Evolutionary conservation across 2,329 filamentous ascomycete species (phyloP), one percentile per base, ranked within the genome.

Genomic region (Beauveria sp.): DNA sequence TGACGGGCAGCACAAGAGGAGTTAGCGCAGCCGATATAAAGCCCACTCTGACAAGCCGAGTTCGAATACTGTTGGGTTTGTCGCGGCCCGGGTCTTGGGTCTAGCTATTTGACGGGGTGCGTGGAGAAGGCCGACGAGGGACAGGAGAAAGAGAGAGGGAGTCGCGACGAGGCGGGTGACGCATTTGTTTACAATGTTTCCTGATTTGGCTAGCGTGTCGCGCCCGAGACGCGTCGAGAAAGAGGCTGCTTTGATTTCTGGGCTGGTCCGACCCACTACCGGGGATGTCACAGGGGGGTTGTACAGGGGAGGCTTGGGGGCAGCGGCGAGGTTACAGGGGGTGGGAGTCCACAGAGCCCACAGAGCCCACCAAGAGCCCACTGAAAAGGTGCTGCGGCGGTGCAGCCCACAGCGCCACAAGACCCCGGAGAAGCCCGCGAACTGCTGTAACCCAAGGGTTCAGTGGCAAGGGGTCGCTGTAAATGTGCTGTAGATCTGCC

Each of bases 141-240:
- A 51, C 50, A 49, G 22, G 18, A 34, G 26, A 10, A 12, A 34
- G 49, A 31, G 49, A 34, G 28, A 20, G 31, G 26, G 51, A 28
- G 55, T 52, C 56, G 56, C 46, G 56, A 42, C 46, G 57, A 65
- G 55, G 65, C 61, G 65, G 68, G 69, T 72, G 70, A 72, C 70
- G 71, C 72, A 72, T 74, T 73, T 75, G 73, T 75, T 75, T 75
- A 75, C 71, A 66, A 54, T 62, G 22, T 69, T 74, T 64, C 73
- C 66, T 52, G 38, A 65, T 64, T 1, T 22, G 67, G 65, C 61
- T 73, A 73, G 72, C 65, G 65, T 49, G 50, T 66, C 73, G 69
- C 72, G 72, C 64, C 58, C 48, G 49, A 64, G 68, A 70, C 73
- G 73, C 72, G 72, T 74, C 66, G 42, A 31, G 46, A 62, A 53